Evolutionary conservation across 768 basidiomycete genomes (phyloP).

Genomic region (Suillus discolor): DNA sequence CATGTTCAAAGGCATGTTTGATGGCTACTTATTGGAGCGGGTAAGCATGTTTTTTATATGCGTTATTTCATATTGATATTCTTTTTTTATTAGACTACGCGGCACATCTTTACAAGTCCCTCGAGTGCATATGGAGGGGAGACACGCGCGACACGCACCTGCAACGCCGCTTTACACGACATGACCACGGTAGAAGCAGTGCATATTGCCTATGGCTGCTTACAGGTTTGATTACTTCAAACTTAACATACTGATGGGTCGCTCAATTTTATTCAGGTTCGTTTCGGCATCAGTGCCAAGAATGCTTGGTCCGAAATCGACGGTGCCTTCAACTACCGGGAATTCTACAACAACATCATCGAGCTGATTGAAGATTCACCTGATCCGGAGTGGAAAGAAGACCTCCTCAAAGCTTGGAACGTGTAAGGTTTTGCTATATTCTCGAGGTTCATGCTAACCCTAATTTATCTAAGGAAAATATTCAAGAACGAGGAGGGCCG

Average conservation of each 20-base stretch:
- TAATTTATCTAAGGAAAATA: neutral
- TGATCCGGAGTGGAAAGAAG: slow-evolving; percentile 5
- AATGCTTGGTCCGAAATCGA: slow-evolving; percentile 6
- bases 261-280: slow-evolving; percentile 1
- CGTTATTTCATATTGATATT: neutral
- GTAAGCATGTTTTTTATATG: slow-evolving; percentile 1
- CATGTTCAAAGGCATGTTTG: slow-evolving; percentile 6
- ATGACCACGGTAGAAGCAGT: slow-evolving; percentile 14
- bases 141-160: neutral
- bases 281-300: slow-evolving; percentile 1
- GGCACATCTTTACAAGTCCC: slow-evolving; percentile 12
- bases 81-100: neutral
- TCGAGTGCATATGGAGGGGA: slow-evolving; percentile 1
- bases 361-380: slow-evolving; percentile 3
- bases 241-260: neutral
- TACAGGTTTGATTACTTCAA: slow-evolving; percentile 13
- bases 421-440: slow-evolving; percentile 1
- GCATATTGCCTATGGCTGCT: slow-evolving; percentile 15
- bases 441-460: neutral
- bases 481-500: slow-evolving; percentile 4
- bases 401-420: slow-evolving; percentile 7
- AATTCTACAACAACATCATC: slow-evolving; percentile 10
- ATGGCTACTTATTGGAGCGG: slow-evolving; percentile 5
- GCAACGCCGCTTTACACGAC: slow-evolving; percentile 12
- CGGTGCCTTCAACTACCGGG: slow-evolving; percentile 3